phyloP scores from a whole-genome alignment of 352 stramenopile genomes.

The Phytophthora aleatoria region DNA sequence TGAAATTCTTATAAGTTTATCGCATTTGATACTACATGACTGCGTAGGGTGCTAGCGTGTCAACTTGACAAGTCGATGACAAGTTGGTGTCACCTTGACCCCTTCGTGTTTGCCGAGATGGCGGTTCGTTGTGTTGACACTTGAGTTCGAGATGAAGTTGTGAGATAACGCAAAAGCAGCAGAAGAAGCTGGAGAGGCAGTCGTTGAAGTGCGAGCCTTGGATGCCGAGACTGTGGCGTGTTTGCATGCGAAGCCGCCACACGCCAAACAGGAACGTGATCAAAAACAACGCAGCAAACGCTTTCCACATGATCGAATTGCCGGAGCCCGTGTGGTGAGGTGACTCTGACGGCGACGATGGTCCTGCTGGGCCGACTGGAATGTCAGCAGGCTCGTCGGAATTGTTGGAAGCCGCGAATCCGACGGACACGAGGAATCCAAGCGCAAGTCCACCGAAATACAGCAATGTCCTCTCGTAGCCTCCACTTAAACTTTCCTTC shows the following conservation, averaged over 20 bases:
- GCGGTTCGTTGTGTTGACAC: conserved; percentile 34
- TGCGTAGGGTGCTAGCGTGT: conserved; percentile 37
- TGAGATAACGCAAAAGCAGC: conserved; percentile 58
- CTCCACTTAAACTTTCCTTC: conserved; percentile 39
- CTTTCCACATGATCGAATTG: conserved; percentile 20
- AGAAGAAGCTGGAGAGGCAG: conserved; percentile 44
- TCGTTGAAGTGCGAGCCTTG: conserved; percentile 42
- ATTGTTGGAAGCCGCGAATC: conserved; percentile 30
- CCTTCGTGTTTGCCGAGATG: conserved; percentile 19
- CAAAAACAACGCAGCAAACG: conserved; percentile 29
- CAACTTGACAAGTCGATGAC: conserved; percentile 10
- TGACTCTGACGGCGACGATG: not conserved
- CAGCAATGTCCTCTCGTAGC: conserved; percentile 47
- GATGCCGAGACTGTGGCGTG: conserved; percentile 50
- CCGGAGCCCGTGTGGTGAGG: not conserved
- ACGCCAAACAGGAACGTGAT: conserved; percentile 46
- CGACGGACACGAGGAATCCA: conserved; percentile 39
- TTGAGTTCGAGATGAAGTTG: conserved; percentile 51
- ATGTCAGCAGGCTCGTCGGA: conserved; percentile 1
- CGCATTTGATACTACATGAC: conserved; percentile 23
- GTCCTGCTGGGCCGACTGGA: not conserved
- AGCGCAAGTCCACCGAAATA: conserved; percentile 51
- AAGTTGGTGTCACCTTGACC: conserved; percentile 11
- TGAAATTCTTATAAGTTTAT: not conserved
- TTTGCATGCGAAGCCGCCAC: conserved; percentile 42